phyloP scores from a whole-genome alignment of 257 asterid species.

The Lantana camara region DNA sequence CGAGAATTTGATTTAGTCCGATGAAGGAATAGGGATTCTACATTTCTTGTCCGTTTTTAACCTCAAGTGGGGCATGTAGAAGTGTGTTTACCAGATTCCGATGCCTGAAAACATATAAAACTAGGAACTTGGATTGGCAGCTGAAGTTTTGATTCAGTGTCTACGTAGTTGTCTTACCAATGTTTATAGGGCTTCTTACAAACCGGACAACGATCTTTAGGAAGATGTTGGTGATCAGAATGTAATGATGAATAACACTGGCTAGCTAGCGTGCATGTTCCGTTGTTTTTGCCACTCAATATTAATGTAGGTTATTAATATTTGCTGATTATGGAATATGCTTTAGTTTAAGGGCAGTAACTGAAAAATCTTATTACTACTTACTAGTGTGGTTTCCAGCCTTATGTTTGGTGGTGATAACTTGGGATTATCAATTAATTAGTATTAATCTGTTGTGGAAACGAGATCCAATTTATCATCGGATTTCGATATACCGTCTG shows the following conservation, averaged over 20 bases:
- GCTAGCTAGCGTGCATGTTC: not conserved
- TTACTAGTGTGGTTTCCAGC: not conserved
- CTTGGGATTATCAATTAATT: not conserved
- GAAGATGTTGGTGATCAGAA: constrained; percentile 33
- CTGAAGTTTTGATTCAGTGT: constrained; percentile 15
- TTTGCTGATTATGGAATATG: too few species aligned
- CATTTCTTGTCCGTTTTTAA: constrained; percentile 25
- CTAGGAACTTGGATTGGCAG: constrained; percentile 15
- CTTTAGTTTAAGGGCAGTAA: too few species aligned
- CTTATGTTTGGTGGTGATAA: not conserved
- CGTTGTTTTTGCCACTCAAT: not conserved
- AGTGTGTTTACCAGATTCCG: constrained; percentile 25
- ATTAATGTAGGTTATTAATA: not conserved
- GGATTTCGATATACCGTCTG: too few species aligned
- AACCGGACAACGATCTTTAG: constrained; percentile 27
- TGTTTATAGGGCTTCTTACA: constrained; percentile 30
- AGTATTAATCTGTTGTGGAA: not conserved
- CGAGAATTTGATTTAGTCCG: too few species aligned
- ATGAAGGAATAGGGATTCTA: constrained; percentile 19
- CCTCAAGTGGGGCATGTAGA: constrained; percentile 26
- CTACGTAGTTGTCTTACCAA: constrained; percentile 10
- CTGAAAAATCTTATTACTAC: too few species aligned
- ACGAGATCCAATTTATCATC: constrained; percentile 11
- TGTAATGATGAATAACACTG: constrained; percentile 17
- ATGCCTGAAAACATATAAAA: not conserved